A percentile compares a stretch with the other conserved stretches of the same genome.
These are phyloP conservation scores for Globisporangium sylvaticum DNA, from an alignment of 352 stramenopile species.

Conservation along the genomic window DNA sequence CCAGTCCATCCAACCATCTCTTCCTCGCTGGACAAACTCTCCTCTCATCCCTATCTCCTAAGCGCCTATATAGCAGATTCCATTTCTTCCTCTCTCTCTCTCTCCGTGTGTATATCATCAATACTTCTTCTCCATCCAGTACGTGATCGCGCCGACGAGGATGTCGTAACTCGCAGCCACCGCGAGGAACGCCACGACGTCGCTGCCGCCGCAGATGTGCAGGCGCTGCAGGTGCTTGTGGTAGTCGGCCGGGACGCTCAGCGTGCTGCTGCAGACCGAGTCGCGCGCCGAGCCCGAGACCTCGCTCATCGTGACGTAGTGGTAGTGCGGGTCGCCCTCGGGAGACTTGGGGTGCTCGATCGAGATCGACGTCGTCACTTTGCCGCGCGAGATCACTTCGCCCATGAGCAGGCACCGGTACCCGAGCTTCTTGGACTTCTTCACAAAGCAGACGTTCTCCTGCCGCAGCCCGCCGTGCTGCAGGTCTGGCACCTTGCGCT, in stretches of 20 bases:
- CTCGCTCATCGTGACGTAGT: slow-evolving; percentile 82
- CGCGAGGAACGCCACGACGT: slow-evolving; percentile 69
- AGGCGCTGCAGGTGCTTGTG: slow-evolving; percentile 76
- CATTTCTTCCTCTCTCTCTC: background rate
- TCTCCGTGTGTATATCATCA: slow-evolving; percentile 13
- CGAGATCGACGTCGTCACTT: slow-evolving; percentile 68
- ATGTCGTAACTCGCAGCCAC: slow-evolving; percentile 78
- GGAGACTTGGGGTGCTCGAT: slow-evolving; percentile 57
- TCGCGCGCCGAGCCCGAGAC: slow-evolving; percentile 51
- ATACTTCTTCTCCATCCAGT: slow-evolving; percentile 78
- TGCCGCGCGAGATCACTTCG: slow-evolving; percentile 77
- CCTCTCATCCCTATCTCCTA: background rate
- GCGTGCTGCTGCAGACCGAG: slow-evolving; percentile 68
- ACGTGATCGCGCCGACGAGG: slow-evolving; percentile 57
- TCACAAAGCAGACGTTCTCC: slow-evolving; percentile 79
- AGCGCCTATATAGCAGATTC: background rate
- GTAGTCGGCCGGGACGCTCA: slow-evolving; percentile 57
- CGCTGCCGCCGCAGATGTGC: slow-evolving; percentile 67
- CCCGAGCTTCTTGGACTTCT: slow-evolving; percentile 62
- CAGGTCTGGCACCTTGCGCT: slow-evolving; percentile 50
- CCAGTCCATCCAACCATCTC: background rate
- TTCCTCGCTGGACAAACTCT: background rate
- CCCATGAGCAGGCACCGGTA: slow-evolving; percentile 79
- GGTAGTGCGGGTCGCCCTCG: slow-evolving; percentile 45
- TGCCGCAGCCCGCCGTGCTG: slow-evolving; percentile 50